A percentile compares a stretch with the other conserved stretches of the same genome.
These are phyloP conservation scores for Anthoceros angustus DNA, from an alignment of 225 moss, liverwort and hornwort genomes.

Conservation along the genomic window DNA sequence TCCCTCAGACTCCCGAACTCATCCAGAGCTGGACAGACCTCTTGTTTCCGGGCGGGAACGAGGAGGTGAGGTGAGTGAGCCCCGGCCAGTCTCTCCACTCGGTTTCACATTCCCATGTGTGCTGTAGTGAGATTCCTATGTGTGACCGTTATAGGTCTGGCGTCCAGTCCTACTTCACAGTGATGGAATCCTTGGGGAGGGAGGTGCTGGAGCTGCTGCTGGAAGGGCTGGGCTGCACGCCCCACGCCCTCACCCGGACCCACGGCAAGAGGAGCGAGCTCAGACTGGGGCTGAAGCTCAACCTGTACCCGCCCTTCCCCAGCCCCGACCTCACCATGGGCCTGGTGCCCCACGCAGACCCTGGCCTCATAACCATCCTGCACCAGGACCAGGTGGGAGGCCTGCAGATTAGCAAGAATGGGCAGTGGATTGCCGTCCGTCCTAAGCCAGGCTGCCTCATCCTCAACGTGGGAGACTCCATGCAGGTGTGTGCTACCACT, in stretches of 20 bases:
- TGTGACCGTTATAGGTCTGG: background rate
- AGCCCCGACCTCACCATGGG: conserved; percentile 3
- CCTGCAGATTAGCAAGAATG: conserved; percentile 3
- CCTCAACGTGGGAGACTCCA: conserved; percentile 8
- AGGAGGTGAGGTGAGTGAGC: background rate
- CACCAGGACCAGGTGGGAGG: conserved; percentile 8
- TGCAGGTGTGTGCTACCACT: conserved; percentile 2
- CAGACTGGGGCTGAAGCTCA: background rate
- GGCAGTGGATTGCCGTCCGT: conserved; percentile 6
- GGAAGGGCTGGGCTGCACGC: background rate
- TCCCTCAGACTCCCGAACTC: background rate
- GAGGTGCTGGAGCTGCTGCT: background rate
- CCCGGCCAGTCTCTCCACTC: background rate
- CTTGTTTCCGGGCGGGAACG: background rate
- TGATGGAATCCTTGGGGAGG: background rate
- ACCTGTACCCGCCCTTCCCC: conserved; percentile 10
- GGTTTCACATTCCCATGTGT: background rate
- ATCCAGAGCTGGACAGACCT: background rate
- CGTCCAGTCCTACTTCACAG: background rate
- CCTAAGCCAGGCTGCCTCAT: conserved; percentile 7
- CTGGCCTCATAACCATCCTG: conserved; percentile 5
- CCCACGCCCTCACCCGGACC: background rate
- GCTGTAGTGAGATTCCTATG: background rate
- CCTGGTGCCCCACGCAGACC: conserved; percentile 6
- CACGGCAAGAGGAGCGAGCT: background rate